Evolutionary conservation across 2,329 filamentous ascomycete genomes (phyloP), one percentile per base, ranked within the genome.

Genomic region (Plenodomus lindquistii): DNA sequence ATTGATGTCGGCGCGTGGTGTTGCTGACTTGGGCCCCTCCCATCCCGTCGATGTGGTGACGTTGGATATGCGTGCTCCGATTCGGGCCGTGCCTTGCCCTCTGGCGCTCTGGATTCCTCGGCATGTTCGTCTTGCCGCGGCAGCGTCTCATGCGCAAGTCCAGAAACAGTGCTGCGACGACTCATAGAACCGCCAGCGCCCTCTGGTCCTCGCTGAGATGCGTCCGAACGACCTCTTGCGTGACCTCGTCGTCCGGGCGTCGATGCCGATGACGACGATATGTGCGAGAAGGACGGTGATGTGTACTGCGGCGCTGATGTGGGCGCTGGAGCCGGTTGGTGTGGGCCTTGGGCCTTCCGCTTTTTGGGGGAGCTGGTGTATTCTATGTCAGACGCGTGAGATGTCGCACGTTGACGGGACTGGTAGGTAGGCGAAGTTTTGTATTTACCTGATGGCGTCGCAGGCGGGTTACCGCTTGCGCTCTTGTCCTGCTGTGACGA

Each of bases 361-460:
- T 96, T 96, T 70, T 88, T 89, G 24, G 90, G 90, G 53, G 88
- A 90, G 70, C 88, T 88, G 66, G 85, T 84, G 71, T 85, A 81
- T 66, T 87, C 84, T 71, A 77, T 71, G 75, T 78, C 72, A 75
- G 77, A 73, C 73, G 75, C 59, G 73, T 80, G 65, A 63, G 73
- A 68, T 68, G 68, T 53, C 63, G 74, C 78, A 84, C 85, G 75
- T 59, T 75, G 73, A 60, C 73, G 74, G 54, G 65, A 60, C 56
- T 66, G 66, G 61, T 65, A 58, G 51, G 63, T 63, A 56, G 68
- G 65, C 54, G 73, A 75, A 54, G 74, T 73, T 63, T 71, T 71
- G 63, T 71, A 72, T 74, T 77, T 73, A 84, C 87, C 85, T 76
- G 88, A 86, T 65, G 89, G 87, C 54, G 87, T 88, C 64, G 82